Percentiles rank a stretch among this genome's conserved stretches.
These are phyloP conservation scores for Chaetoscypha palmicola DNA, from an alignment of 2,329 filamentous ascomycete genomes.

Conservation along the genomic window DNA sequence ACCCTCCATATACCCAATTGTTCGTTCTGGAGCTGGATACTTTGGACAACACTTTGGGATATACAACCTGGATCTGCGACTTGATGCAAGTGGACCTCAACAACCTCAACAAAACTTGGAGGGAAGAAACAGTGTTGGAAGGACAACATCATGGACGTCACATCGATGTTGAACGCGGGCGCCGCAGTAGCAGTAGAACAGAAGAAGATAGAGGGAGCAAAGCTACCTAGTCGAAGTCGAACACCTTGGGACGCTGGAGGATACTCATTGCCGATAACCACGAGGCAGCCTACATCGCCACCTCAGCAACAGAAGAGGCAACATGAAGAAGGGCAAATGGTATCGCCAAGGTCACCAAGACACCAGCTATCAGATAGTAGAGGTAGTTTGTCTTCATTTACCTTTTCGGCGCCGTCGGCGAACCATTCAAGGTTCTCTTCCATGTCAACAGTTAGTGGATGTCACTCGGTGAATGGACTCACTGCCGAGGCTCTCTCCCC, in stretches of 20 bases:
- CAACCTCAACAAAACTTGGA: not conserved
- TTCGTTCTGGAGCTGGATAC: constrained; percentile 9
- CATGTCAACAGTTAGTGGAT: constrained; percentile 27
- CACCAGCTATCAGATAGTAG: constrained; percentile 31
- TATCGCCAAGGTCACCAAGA: constrained; percentile 19
- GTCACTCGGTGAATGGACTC: constrained; percentile 5
- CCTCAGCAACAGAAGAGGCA: constrained; percentile 13
- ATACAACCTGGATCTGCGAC: not conserved
- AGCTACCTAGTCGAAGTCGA: constrained; percentile 23
- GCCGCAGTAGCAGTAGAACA: constrained; percentile 27
- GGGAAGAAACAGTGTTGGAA: not conserved
- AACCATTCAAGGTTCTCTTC: constrained; percentile 31
- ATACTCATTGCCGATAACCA: constrained; percentile 30
- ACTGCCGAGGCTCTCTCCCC: constrained; percentile 8
- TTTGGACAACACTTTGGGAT: constrained; percentile 8
- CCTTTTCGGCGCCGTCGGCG: constrained; percentile 28
- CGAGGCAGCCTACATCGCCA: constrained; percentile 9
- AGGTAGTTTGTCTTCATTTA: constrained; percentile 30
- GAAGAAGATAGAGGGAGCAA: constrained; percentile 14
- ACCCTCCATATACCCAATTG: constrained; percentile 5
- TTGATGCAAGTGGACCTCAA: constrained; percentile 3
- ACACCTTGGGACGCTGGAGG: constrained; percentile 33
- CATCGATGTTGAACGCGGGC: constrained; percentile 29
- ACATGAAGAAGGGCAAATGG: constrained; percentile 20
- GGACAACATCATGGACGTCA: constrained; percentile 30